phyloP scores from a whole-genome alignment of 2,329 filamentous ascomycete genomes.

The Cordyceps javanica region DNA sequence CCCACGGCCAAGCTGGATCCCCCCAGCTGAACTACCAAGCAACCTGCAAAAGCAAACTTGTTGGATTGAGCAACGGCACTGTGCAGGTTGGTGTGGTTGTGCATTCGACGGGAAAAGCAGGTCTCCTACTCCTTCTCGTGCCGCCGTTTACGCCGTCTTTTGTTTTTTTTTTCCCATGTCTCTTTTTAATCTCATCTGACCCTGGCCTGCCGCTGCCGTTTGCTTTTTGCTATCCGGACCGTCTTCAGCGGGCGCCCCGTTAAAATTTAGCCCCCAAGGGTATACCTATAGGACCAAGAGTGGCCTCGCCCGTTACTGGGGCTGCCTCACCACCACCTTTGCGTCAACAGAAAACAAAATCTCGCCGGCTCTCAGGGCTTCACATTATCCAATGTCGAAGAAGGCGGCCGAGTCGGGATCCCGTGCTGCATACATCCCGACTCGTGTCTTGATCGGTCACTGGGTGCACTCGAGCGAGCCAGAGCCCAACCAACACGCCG shows the following conservation, averaged over 20 bases:
- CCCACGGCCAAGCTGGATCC: neutral
- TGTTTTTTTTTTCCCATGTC: neutral
- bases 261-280: constrained; percentile 7
- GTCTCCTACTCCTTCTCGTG: neutral
- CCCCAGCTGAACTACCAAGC: constrained; percentile 2
- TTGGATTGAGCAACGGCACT: constrained; percentile 3
- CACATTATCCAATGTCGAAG: neutral
- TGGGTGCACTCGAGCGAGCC: constrained; percentile 12
- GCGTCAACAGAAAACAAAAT: neutral
- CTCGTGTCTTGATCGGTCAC: constrained; percentile 10
- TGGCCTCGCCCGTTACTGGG: neutral
- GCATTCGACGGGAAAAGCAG: neutral
- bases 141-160: neutral
- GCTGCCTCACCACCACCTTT: neutral
- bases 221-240: neutral
- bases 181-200: neutral
- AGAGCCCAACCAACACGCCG: constrained; percentile 13
- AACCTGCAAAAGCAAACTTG: constrained; percentile 8
- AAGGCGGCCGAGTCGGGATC: neutral
- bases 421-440: neutral
- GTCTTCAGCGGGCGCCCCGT: constrained; percentile 7
- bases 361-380: neutral
- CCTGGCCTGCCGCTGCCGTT: neutral
- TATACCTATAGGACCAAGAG: neutral
- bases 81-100: constrained; percentile 1